Evolutionary conservation across 1,284 basidiomycete genomes (phyloP), one percentile per base, ranked within the genome.

Genomic region (Malassezia restricta): DNA sequence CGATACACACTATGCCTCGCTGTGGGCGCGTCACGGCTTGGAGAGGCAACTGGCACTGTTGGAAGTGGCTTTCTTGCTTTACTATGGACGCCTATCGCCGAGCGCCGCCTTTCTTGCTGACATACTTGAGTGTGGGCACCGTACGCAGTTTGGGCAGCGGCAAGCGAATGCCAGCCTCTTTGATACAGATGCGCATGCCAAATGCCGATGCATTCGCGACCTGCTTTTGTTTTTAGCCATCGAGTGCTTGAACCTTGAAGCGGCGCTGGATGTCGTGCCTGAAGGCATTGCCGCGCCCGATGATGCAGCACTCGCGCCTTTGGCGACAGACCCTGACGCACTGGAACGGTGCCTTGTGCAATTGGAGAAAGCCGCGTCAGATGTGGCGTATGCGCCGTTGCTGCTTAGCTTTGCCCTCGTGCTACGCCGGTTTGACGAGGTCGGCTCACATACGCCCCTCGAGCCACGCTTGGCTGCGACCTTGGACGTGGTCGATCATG

Each of bases 11-110:
- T 77, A 79, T 27, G 82, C 83, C 1, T 78, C 82, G 3, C 76
- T 78, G 35, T 87, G 85, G 83, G 83, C 82, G 15, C 87, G 86
- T 70, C 86, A 87, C 66, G 83, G 82, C 62, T 70, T 81, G 15
- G 81, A 80, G 64, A 85, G 89, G 68, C 87, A 90, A 66, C 76
- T 89, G 29, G 81, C 83, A 7, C 71, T 88, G 20, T 76, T 90
- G 41, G 88, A 91, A 64, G 80, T 87, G 32, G 77, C 88, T 30
- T 91, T 90, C 70, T 86, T 86, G 79, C 78, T 82, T 3, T 82
- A 87, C 80, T 88, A 84, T 81, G 81, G 80, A n/a, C 82, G 82
- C 54, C 80, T 82, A 6, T 75, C 82, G 0, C 82, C 85, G 59
- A 78, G 77, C 33, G 83, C 83, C 2, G 74, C 77, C 1, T 71